phyloP scores from a whole-genome alignment of 768 basidiomycete species.

The Mycena filopes region DNA sequence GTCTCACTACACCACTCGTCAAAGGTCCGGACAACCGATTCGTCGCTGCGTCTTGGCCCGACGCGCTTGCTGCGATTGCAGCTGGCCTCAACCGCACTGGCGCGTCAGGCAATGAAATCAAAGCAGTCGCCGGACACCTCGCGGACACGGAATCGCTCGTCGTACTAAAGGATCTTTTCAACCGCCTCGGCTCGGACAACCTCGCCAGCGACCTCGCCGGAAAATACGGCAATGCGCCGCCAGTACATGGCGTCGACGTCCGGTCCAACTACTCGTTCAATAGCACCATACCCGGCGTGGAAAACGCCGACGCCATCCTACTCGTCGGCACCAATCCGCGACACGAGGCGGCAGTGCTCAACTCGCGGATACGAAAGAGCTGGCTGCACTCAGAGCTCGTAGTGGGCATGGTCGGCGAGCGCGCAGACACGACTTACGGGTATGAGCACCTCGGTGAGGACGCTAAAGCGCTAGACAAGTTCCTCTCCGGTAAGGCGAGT shows the following conservation, averaged over 20 bases:
- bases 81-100: constrained; percentile 84
- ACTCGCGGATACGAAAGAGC: constrained; percentile 95
- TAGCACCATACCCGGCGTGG: constrained; percentile 88
- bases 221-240: constrained; percentile 64
- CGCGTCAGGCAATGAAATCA: constrained; percentile 91
- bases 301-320: constrained; percentile 91
- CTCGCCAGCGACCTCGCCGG: constrained; percentile 79
- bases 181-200: constrained; percentile 96
- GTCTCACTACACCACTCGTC: constrained; percentile 90
- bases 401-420: constrained; percentile 90
- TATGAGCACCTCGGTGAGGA: constrained; percentile 91
- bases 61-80: constrained; percentile 81
- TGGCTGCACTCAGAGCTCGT: constrained; percentile 91
- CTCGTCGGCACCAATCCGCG: constrained; percentile 97
- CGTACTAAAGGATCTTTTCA: constrained; percentile 92
- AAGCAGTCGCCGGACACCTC: constrained; percentile 91
- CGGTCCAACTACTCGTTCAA: constrained; percentile 99
- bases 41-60: constrained; percentile 90
- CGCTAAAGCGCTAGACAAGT: constrained; percentile 78
- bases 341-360: constrained; percentile 96
- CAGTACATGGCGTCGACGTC: constrained; percentile 86
- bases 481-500: constrained; percentile 72
- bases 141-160: constrained; percentile 96
- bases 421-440: constrained; percentile 91
- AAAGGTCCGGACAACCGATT: constrained; percentile 90